A percentile compares a stretch with the other conserved stretches of the same genome.
Evolutionary conservation across 2,329 filamentous ascomycete genomes (phyloP).

Genomic region (Aschersonia sp.): DNA sequence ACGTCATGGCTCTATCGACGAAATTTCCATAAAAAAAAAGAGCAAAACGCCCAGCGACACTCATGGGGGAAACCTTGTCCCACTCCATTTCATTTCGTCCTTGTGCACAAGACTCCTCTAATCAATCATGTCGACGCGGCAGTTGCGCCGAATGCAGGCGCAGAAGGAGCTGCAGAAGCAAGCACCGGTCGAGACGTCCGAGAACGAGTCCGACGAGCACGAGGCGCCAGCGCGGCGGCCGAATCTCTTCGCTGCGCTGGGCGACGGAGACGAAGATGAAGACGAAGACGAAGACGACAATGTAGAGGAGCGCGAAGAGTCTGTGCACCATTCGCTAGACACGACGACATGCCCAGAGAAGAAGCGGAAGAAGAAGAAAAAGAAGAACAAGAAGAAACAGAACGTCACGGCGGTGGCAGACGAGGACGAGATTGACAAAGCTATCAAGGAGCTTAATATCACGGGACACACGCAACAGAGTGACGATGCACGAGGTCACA

Average conservation of each 20-base stretch:
- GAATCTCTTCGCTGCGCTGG: slow-evolving; percentile 39
- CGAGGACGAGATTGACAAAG: slow-evolving; percentile 42
- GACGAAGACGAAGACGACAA: slow-evolving; percentile 21
- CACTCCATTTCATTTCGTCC: too few relatives aligned
- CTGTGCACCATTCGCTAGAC: slow-evolving; percentile 10
- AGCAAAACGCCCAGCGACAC: too few relatives aligned
- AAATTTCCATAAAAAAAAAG: too few relatives aligned
- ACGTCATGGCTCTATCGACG: not conserved
- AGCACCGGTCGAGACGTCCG: slow-evolving; percentile 8
- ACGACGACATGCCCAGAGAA: slow-evolving; percentile 13
- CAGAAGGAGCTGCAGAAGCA: slow-evolving; percentile 27
- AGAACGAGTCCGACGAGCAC: slow-evolving; percentile 16
- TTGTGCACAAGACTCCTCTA: too few relatives aligned
- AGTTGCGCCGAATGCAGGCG: slow-evolving; percentile 36
- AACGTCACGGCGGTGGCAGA: slow-evolving; percentile 10
- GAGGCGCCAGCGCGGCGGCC: slow-evolving; percentile 18
- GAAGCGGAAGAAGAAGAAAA: slow-evolving; percentile 22
- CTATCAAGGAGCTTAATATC: slow-evolving; percentile 28
- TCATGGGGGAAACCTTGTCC: too few relatives aligned
- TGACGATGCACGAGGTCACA: not conserved
- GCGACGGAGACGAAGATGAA: slow-evolving; percentile 25
- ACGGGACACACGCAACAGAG: not conserved
- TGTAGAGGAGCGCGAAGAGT: slow-evolving; percentile 18
- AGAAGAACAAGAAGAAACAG: slow-evolving; percentile 24
- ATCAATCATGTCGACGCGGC: slow-evolving; percentile 31